phyloP scores from a whole-genome alignment of 352 stramenopile species.

The Blastocystis hominis region DNA sequence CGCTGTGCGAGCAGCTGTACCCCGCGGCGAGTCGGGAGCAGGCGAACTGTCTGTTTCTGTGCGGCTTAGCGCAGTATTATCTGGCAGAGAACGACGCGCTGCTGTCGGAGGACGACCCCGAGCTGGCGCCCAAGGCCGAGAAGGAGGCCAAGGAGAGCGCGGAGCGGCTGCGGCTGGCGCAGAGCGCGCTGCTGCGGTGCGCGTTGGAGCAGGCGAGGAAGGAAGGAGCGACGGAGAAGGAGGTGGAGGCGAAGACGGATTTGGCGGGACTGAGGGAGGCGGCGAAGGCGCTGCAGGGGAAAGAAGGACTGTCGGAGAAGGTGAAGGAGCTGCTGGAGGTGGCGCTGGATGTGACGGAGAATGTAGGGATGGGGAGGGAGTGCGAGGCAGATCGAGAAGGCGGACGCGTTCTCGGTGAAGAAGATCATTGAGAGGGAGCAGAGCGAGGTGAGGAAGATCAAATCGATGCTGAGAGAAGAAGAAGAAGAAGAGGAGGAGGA shows the following conservation, averaged over 20 bases:
- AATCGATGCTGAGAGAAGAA: neutral
- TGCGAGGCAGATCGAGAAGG: neutral
- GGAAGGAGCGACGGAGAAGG: neutral
- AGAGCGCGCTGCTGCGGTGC: neutral
- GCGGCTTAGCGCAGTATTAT: neutral
- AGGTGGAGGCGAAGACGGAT: conserved; percentile 3
- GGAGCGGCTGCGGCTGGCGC: neutral
- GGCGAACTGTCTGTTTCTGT: neutral
- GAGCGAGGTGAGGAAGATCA: conserved; percentile 14
- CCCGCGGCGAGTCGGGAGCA: neutral
- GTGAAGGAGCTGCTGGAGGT: neutral
- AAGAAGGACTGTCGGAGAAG: neutral
- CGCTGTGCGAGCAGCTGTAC: neutral
- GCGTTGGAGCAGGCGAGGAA: conserved; percentile 13
- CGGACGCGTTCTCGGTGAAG: neutral
- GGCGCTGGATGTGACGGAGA: neutral
- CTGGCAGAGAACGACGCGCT: conserved; percentile 12
- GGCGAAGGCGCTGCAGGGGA: neutral
- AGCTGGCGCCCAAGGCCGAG: neutral
- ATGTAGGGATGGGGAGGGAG: neutral
- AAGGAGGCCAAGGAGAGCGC: neutral
- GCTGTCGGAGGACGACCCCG: neutral
- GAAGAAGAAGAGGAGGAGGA: conserved; percentile 23
- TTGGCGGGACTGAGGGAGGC: neutral
- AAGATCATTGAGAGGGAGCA: conserved; percentile 31